Evolutionary conservation across 2,329 filamentous ascomycete species (phyloP), one percentile per base, ranked within the genome.

Genomic region (Eutypella sp.): DNA sequence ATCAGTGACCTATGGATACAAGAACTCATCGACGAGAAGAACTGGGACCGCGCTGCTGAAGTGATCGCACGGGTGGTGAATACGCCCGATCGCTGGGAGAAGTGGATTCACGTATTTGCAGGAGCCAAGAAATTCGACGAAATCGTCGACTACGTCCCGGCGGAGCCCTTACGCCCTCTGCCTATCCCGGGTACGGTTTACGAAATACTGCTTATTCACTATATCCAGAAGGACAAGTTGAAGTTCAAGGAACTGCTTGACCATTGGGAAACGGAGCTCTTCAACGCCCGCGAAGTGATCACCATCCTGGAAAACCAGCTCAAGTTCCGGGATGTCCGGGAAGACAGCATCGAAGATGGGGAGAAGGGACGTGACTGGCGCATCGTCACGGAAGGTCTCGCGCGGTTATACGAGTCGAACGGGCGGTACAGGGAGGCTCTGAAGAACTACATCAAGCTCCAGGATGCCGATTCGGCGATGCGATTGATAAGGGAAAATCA

Each of bases 1-100:
- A 88, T 99, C 47, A 93, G 93, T 19, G 93, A 97, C 60, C 75
- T 95, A 5, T 99, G 93, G 93, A 76, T 99, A 27, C 84, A 91
- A 49, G 88, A 96, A 57, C 76, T 97, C 27, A 79, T 96, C 27
- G 79, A 84, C 29, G 74, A 79, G 0, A 76, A 81, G 8, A 76
- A 92, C 50, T 99, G 93, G 93, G 63, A 64, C 8, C 73, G 78
- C 47, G 93, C 93, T 5, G 92, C 89, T 1, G 76, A 85, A 57
- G 75, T 95, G 4, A 92, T 90, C 47, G 87, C 85, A 13, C 89
- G 85, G 59, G 91, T 96, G 1, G 73, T 99, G 1, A 82, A 82
- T 37, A 89, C 85, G 1, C 82, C 89, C 1, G 76, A 85, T 40
- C 75, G 85, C 55, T 99, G 93, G 93, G 91, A 97, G 68, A 89